Conservation (phyloP, 2,329 filamentous ascomycete species). For the Teratosphaeria pseudoeucalypti region DNA sequence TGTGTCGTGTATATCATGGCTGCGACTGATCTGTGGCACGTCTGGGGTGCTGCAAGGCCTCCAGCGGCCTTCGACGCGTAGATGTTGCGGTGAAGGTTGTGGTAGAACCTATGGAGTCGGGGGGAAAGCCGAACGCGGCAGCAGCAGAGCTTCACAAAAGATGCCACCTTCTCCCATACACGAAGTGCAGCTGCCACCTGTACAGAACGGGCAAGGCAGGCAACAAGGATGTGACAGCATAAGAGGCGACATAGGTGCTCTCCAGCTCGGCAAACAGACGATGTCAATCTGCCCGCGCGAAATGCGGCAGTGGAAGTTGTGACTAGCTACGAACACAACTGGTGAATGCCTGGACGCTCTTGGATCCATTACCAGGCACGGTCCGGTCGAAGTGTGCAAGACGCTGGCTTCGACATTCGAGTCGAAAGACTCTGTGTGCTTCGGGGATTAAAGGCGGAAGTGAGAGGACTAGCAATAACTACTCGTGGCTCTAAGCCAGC, state of each 20-base stretch:
- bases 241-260: neutral
- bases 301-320: neutral
- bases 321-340: neutral
- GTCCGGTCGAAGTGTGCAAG: neutral
- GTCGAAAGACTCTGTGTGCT: neutral
- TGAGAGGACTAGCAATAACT: no score
- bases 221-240: neutral
- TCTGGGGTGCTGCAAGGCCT: neutral
- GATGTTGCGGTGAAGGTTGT: neutral
- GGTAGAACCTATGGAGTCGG: neutral
- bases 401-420: neutral
- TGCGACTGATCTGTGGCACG: neutral
- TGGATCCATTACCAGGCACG: neutral
- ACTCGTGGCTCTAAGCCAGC: neutral
- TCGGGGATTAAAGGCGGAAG: no score
- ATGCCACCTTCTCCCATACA: neutral
- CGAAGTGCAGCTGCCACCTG: neutral
- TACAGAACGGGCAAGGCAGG: neutral
- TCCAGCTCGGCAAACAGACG: neutral
- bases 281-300: neutral
- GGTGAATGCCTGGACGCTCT: neutral
- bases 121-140: neutral
- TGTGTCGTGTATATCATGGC: constrained; percentile 54
- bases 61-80: neutral
- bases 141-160: neutral